Base-by-base conservation (phyloP, 1,284 basidiomycete genomes). In the Apiotrichum montevideense region DNA sequence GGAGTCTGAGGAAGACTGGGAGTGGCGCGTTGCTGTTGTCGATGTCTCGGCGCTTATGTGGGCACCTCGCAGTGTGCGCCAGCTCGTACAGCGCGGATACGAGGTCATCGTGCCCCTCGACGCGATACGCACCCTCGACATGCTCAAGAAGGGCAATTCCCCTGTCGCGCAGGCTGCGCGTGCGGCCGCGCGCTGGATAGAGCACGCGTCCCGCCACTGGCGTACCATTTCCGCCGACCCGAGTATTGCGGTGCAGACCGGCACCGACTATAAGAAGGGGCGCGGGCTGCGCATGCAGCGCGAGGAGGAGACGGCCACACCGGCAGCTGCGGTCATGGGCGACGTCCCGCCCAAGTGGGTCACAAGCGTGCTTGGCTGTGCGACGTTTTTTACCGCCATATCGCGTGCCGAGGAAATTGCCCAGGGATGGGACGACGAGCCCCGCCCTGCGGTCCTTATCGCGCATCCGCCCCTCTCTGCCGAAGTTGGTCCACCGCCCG, bases 81-180 rank as follows among this genome's bases (percentile, higher is more conserved):
- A 83, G 54, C 89, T 90, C 82, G 78, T 83, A 78, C 68, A 85
- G 75, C 85, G 64, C 83, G 90, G 75, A 71, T 87, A 55, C 51
- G 75, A 76, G 55, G 70, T 94, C 55, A 83, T 96, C 56, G 80
- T 96, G 42, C 92, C 92, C 1, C 82, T 90, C 29, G 92, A 95
- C 83, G 91, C 87, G 5, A 81, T 95, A 35, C 91, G 90, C 69
- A 95, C 91, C 0, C 83, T 96, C n/a, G 92, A 96, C 72, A 79
- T 94, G 5, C 83, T 95, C 65, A 96, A 96, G 81, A 95, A 94
- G 72, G 91, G 91, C 1, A 85, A 85, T 0, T 86, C 81, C 37
- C 77, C 83, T 0, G 81, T 90, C 29, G 90, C 90, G 0, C 84
- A 87, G 64, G 85, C 87, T 13, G 91, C 91, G 9, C 68, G 77